These are phyloP conservation scores for Sporothrix dimorphospora DNA, from an alignment of 2,329 filamentous ascomycete genomes.

Conservation along the genomic window DNA sequence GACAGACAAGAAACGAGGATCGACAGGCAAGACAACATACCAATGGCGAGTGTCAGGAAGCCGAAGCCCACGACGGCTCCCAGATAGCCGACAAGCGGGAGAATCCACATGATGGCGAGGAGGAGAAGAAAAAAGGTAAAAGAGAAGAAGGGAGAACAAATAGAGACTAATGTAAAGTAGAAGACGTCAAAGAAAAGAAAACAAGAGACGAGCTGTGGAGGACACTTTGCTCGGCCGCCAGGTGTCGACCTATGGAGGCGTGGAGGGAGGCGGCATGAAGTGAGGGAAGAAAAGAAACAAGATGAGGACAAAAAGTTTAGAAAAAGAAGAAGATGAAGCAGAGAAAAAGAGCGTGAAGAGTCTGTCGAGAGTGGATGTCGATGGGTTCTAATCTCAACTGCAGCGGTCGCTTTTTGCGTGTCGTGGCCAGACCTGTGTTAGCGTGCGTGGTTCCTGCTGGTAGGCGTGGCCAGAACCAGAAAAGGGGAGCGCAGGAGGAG, in stretches of 20 bases:
- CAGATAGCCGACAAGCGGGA: conserved; percentile 87
- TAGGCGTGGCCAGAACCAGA: not conserved
- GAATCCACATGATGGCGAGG: conserved; percentile 80
- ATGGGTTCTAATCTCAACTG: not conserved
- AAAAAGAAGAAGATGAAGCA: not conserved
- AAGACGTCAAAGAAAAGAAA: not conserved
- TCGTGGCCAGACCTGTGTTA: conserved; percentile 18
- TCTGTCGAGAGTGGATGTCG: conserved; percentile 8
- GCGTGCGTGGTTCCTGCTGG: conserved; percentile 7
- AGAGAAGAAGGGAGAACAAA: not conserved
- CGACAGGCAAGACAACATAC: conserved; percentile 58
- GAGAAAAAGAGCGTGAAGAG: not conserved
- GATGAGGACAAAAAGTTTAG: not conserved
- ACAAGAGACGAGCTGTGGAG: conserved; percentile 5
- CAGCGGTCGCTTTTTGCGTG: conserved; percentile 5
- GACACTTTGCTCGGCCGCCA: conserved; percentile 24
- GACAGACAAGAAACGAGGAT: no score
- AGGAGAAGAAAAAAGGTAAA: not conserved
- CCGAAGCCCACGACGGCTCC: conserved; percentile 87
- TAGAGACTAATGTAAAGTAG: not conserved
- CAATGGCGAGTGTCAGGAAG: conserved; percentile 93
- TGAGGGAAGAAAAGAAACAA: not conserved
- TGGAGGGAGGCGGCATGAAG: not conserved
- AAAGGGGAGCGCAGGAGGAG: not conserved
- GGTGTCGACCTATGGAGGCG: conserved; percentile 21